These are phyloP conservation scores for Amauroascus niger DNA, from an alignment of 2,329 filamentous ascomycete species.

Conservation along the genomic window DNA sequence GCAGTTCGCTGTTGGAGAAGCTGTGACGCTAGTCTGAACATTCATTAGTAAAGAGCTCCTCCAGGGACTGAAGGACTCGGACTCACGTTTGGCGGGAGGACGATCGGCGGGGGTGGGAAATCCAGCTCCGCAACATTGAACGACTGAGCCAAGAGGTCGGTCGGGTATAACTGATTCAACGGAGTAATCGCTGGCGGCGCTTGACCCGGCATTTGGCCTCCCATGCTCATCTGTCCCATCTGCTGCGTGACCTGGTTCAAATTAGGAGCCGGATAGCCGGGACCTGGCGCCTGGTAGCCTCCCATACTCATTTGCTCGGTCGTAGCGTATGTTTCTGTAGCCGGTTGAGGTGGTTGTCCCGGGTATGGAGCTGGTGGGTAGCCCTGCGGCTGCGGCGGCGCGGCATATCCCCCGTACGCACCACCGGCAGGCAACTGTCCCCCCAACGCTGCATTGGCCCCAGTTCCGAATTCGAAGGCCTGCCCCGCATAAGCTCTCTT, in stretches of 20 bases:
- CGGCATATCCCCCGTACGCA: slow-evolving; percentile 54
- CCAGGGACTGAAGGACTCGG: neutral
- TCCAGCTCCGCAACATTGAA: slow-evolving; percentile 93
- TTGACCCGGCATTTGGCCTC: slow-evolving; percentile 46
- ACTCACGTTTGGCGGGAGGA: slow-evolving; percentile 84
- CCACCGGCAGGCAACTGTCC: slow-evolving; percentile 44
- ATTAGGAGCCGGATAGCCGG: slow-evolving; percentile 54
- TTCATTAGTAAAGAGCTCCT: slow-evolving; percentile 32
- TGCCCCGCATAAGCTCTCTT: slow-evolving; percentile 91
- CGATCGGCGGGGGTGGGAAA: slow-evolving; percentile 78
- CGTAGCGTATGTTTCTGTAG: slow-evolving; percentile 20
- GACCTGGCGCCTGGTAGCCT: slow-evolving; percentile 59
- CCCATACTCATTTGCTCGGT: slow-evolving; percentile 32
- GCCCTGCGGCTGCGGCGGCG: slow-evolving; percentile 39
- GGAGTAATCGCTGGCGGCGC: slow-evolving; percentile 40
- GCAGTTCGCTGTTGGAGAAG: slow-evolving; percentile 84
- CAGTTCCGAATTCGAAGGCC: slow-evolving; percentile 83
- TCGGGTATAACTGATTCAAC: slow-evolving; percentile 83
- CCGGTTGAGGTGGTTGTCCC: slow-evolving; percentile 34
- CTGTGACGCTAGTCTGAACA: slow-evolving; percentile 70
- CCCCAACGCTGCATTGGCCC: slow-evolving; percentile 63
- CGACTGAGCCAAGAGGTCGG: slow-evolving; percentile 81
- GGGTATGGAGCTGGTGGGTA: slow-evolving; percentile 36
- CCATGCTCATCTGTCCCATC: slow-evolving; percentile 69
- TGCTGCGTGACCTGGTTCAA: slow-evolving; percentile 68